phyloP scores from a whole-genome alignment of 2,329 filamentous ascomycete species.

The Phyllosticta citribraziliensis region DNA sequence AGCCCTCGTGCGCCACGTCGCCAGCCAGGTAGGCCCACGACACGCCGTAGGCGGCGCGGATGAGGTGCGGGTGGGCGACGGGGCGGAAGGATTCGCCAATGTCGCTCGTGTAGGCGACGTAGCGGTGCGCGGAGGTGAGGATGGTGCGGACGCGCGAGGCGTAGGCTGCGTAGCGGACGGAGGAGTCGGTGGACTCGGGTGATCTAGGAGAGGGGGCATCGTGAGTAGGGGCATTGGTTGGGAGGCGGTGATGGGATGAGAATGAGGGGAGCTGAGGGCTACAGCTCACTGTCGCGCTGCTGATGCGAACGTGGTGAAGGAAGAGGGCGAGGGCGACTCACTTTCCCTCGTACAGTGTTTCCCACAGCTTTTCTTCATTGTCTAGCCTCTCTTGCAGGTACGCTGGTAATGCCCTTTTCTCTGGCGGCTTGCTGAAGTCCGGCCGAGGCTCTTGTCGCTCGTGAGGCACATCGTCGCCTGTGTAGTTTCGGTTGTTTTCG shows the following conservation, averaged over 20 bases:
- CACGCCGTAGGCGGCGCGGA: conserved; percentile 76
- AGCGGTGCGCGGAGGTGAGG: conserved; percentile 81
- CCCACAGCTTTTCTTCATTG: conserved; percentile 62
- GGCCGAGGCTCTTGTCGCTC: conserved; percentile 35
- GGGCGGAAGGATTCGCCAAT: conserved; percentile 95
- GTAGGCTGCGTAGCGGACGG: conserved; percentile 87
- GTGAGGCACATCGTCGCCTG: conserved; percentile 29
- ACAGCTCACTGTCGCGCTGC: neutral
- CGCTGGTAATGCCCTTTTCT: conserved; percentile 42
- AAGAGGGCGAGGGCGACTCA: conserved; percentile 36
- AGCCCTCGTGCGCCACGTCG: conserved; percentile 86
- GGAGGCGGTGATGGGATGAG: neutral
- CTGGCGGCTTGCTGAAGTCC: conserved; percentile 37
- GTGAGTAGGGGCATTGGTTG: conserved; percentile 2
- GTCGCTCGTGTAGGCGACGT: conserved; percentile 93
- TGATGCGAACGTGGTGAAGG: neutral
- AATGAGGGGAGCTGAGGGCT: neutral
- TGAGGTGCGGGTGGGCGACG: conserved; percentile 73
- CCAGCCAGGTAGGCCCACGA: conserved; percentile 89
- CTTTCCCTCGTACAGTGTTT: conserved; percentile 70
- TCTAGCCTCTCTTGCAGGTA: conserved; percentile 48
- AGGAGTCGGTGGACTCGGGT: conserved; percentile 72
- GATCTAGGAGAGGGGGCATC: conserved; percentile 38
- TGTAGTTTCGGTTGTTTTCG: conserved; percentile 9
- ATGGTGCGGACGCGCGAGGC: conserved; percentile 77